These are phyloP conservation scores for Rhipidocladum racemiflorum DNA, from an alignment of 176 grass and related monocot genomes.

Conservation along the genomic window DNA sequence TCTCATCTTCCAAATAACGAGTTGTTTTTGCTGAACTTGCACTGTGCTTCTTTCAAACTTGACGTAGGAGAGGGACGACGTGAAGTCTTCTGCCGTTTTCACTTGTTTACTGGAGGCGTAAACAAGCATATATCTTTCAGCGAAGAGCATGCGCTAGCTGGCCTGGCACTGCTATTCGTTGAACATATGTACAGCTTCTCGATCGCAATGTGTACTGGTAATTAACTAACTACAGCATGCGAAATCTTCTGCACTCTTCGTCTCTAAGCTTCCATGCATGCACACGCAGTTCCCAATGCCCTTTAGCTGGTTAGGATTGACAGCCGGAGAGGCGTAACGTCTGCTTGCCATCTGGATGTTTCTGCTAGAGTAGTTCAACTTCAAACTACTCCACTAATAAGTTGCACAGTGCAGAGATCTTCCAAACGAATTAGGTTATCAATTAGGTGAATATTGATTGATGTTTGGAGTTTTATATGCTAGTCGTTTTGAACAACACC, in stretches of 20 bases:
- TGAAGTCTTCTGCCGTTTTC: too few relatives aligned
- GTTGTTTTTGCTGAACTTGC: background rate
- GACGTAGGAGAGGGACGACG: background rate
- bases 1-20: background rate
- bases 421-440: background rate
- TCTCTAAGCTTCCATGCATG: background rate
- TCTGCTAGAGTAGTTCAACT: background rate
- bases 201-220: too few relatives aligned
- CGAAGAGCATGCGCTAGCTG: too few relatives aligned
- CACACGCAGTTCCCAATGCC: too few relatives aligned
- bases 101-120: too few relatives aligned
- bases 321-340: background rate
- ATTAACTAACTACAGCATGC: too few relatives aligned
- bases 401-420: background rate
- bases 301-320: background rate
- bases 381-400: conserved; percentile 18
- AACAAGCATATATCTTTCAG: too few relatives aligned
- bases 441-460: background rate
- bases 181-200: too few relatives aligned
- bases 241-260: background rate
- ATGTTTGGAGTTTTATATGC: background rate
- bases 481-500: background rate
- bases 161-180: too few relatives aligned
- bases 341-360: background rate
- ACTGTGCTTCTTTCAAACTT: background rate